A percentile compares a stretch with the other conserved stretches of the same genome.
These are phyloP conservation scores for Astraeus odoratus DNA, from an alignment of 768 basidiomycete genomes.

Conservation along the genomic window DNA sequence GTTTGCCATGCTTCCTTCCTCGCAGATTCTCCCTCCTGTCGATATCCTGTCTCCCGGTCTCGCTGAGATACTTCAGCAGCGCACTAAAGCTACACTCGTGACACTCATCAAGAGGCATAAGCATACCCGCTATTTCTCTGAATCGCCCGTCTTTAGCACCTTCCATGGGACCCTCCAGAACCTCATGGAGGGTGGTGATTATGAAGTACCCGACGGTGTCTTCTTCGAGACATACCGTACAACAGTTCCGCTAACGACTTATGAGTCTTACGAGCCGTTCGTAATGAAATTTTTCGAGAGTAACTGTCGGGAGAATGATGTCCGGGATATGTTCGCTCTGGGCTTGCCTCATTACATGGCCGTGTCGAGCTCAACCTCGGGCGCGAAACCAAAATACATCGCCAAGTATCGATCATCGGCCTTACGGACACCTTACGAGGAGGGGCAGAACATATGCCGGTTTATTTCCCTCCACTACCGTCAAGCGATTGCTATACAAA, in stretches of 20 bases:
- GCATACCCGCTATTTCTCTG: constrained; percentile 10
- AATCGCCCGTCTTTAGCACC: constrained; percentile 9
- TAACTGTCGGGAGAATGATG: not conserved
- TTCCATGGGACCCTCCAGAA: constrained; percentile 10
- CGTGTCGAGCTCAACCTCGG: constrained; percentile 1
- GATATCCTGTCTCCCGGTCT: not conserved
- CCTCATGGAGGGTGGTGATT: not conserved
- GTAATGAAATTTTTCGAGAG: not conserved
- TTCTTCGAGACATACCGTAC: constrained; percentile 12
- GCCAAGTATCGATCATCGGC: constrained; percentile 9
- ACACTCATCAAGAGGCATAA: constrained; percentile 10
- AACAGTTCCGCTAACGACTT: constrained; percentile 5
- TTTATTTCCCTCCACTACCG: not conserved
- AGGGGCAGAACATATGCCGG: not conserved
- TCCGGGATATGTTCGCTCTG: constrained; percentile 3
- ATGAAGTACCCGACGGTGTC: constrained; percentile 2
- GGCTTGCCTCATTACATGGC: constrained; percentile 1
- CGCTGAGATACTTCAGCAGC: not conserved
- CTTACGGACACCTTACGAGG: not conserved
- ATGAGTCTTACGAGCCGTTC: constrained; percentile 3
- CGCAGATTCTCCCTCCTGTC: not conserved
- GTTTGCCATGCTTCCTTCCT: too few species aligned
- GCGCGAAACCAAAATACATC: constrained; percentile 5
- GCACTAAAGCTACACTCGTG: constrained; percentile 4
- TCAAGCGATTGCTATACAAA: not conserved